phyloP scores from a whole-genome alignment of 768 basidiomycete genomes.

The Hydnomerulius pinastri region DNA sequence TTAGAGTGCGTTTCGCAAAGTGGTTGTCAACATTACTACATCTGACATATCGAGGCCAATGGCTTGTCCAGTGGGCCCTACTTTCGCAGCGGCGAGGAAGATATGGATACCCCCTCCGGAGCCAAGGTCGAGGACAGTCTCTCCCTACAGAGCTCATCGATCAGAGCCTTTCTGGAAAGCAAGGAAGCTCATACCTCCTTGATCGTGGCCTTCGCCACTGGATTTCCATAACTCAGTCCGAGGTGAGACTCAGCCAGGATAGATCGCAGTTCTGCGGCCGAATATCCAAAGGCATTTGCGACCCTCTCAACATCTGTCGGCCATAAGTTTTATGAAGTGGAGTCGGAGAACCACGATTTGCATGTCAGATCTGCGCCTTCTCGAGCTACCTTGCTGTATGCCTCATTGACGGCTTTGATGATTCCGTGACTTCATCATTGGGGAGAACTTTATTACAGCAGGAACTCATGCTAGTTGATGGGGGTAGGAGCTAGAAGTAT shows the following conservation, averaged over 20 bases:
- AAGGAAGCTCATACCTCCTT: constrained; percentile 41
- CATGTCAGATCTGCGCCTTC: no score
- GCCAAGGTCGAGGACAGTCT: constrained; percentile 57
- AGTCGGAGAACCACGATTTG: no score
- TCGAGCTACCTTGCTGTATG: no score
- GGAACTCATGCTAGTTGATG: no score
- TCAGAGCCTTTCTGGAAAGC: neutral
- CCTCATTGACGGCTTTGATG: no score
- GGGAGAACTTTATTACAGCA: no score
- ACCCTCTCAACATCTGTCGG: no score
- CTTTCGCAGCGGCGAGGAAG: constrained; percentile 51
- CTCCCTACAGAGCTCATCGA: constrained; percentile 41
- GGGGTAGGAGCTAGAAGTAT: no score
- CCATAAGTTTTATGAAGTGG: no score
- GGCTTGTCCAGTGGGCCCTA: constrained; percentile 49
- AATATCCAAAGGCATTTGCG: constrained; percentile 52
- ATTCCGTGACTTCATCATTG: no score
- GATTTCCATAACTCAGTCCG: constrained; percentile 58
- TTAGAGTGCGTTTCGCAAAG: neutral
- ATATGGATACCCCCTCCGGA: constrained; percentile 59
- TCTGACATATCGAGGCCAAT: constrained; percentile 57
- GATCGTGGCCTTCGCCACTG: constrained; percentile 46
- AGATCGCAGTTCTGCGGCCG: constrained; percentile 40
- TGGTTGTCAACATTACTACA: constrained; percentile 34
- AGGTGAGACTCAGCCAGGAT: constrained; percentile 47